Base-by-base conservation (phyloP, 306 rosid genomes). In the Acacia crassicarpa region DNA sequence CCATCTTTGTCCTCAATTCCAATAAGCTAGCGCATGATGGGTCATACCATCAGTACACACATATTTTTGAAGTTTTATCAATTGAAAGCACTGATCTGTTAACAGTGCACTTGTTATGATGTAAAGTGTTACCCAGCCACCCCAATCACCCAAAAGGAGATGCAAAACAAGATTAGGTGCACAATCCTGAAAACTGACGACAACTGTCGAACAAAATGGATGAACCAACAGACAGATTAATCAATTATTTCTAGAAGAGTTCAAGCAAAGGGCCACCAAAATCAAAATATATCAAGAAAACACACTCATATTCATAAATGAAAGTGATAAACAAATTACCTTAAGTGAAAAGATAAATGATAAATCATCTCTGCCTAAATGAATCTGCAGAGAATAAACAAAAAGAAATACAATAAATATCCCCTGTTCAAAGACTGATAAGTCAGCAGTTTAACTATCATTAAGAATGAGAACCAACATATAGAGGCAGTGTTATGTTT, bases 341-440 rank as follows among this genome's bases (percentile, higher is more conserved):
- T 93, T 93, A 41, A 92, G 91, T n/a, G 97, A 88, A 80, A 95
- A 95, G 80, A 93, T 82, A 76, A 95, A 95, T 70, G 99, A 85
- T 75, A 83, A 86, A 83, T 95, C 99, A 81, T 95, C 99, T 88
- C 93, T 89, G 48, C 91, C 92, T 84, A 95, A 86, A 87, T 95
- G 98, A 83, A 87, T 94, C 99, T 95, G 95, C 74, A 15, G 82
- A 83, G 77, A 82, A 83, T 71, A 8, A 48, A 14, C 4, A 66
- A 66, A 23, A 43, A 71, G 40, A 53, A 81, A 48, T 27, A 22
- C 65, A 46, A 46, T 46, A 79, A 85, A 85, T 65, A 83, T 70
- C 71, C 65, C 84, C 81, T 61, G 76, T 69, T 45, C 54, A n/a
- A 79, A 72, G 83, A 75, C 61, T 46, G 76, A 78, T 44, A 20